Conservation (phyloP, 2,329 filamentous ascomycete species). For the Fusarium sp. region DNA sequence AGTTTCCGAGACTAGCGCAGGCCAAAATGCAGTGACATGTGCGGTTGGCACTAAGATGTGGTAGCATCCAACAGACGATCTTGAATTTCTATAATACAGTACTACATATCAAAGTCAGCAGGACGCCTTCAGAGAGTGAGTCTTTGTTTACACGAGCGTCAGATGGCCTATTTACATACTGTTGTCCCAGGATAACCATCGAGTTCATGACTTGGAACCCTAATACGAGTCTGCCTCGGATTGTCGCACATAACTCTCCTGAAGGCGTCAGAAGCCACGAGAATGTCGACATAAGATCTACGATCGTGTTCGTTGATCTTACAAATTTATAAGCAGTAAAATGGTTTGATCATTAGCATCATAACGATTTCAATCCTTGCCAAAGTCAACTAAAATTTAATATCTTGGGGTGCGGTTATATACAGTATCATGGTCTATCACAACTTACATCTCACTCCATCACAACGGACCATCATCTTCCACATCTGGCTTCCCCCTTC, state of each 20-base stretch:
- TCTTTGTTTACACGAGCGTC: not conserved
- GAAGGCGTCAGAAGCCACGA: slow-evolving; percentile 43
- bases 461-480: slow-evolving; percentile 52
- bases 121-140: not conserved
- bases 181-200: not conserved
- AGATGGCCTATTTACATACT: not conserved
- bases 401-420: not conserved
- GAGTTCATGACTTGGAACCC: not conserved
- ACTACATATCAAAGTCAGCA: slow-evolving; percentile 5
- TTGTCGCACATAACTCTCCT: slow-evolving; percentile 13
- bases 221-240: not conserved
- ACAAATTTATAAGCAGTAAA: not conserved
- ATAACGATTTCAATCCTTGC: slow-evolving; percentile 4
- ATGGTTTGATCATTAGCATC: not conserved
- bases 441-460: not conserved
- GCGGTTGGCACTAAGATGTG: slow-evolving; percentile 33
- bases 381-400: not conserved
- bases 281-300: slow-evolving; percentile 43
- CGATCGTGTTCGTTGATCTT: slow-evolving; percentile 19
- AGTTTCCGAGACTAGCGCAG: slow-evolving; percentile 30
- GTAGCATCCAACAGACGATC: slow-evolving; percentile 8
- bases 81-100: not conserved
- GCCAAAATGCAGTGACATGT: slow-evolving; percentile 31
- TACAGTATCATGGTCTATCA: slow-evolving; percentile 16
- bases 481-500: slow-evolving; percentile 53